These are phyloP conservation scores for Botrytis cinerea DNA, from an alignment of 2,329 filamentous ascomycete species.

Conservation along the genomic window DNA sequence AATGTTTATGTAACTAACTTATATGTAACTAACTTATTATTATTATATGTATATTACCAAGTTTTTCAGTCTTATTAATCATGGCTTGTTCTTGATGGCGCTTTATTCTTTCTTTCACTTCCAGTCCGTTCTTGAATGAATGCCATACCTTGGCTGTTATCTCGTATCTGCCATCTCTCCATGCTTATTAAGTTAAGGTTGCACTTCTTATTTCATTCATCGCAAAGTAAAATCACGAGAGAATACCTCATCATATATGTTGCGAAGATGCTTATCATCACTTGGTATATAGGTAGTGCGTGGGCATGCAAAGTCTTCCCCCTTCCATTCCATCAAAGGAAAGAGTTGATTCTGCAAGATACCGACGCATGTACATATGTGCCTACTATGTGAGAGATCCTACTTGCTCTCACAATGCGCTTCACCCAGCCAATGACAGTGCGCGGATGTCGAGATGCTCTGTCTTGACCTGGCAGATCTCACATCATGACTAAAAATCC, in stretches of 20 bases:
- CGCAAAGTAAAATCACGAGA: neutral
- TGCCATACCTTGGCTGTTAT: no score
- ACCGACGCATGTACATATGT: neutral
- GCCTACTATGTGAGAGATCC: neutral
- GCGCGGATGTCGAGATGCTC: neutral
- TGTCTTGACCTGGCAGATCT: neutral
- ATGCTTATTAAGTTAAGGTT: neutral
- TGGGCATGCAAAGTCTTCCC: no score
- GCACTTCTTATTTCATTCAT: neutral
- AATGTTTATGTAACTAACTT: no score
- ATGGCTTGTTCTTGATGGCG: neutral
- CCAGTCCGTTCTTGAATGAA: neutral
- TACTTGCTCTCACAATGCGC: neutral
- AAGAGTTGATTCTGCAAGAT: no score
- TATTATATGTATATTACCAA: neutral
- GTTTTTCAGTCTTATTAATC: neutral
- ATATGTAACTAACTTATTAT: no score
- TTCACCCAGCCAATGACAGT: neutral
- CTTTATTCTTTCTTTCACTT: neutral
- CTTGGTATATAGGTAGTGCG: no score
- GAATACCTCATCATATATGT: no score
- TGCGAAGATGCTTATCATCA: no score
- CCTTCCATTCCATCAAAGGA: no score
- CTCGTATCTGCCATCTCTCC: neutral
- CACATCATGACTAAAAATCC: neutral